phyloP scores from a whole-genome alignment of 306 rosid species.

The Dryas octopetala region DNA sequence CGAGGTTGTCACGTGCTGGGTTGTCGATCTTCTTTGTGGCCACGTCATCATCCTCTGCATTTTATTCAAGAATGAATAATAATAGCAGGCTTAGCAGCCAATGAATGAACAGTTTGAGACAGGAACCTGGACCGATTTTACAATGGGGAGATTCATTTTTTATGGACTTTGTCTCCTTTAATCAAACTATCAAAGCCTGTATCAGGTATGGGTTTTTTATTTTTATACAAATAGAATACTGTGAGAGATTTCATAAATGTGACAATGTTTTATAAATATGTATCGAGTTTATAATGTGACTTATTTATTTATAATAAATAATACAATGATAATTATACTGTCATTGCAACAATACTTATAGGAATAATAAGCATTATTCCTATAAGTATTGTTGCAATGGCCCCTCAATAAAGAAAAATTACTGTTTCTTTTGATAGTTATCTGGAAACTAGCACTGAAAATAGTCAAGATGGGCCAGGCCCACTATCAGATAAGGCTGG shows the following conservation, averaged over 20 bases:
- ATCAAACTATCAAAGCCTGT: background rate
- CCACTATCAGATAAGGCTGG: background rate
- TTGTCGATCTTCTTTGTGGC: slow-evolving; percentile 36
- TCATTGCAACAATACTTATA: no score
- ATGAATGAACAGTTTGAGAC: slow-evolving; percentile 24
- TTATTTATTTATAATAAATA: no score
- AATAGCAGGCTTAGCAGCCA: background rate
- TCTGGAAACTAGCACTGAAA: background rate
- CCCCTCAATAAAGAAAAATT: background rate
- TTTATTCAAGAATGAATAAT: background rate
- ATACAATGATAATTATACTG: no score
- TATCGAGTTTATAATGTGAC: no score
- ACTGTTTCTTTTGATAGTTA: background rate
- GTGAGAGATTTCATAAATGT: no score
- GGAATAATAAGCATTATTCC: no score
- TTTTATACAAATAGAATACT: background rate
- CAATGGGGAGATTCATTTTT: background rate
- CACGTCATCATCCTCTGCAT: slow-evolving; percentile 12
- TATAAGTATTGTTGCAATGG: background rate
- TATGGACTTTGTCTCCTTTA: slow-evolving; percentile 13
- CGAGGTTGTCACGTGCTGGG: slow-evolving; percentile 52
- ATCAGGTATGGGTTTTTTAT: background rate
- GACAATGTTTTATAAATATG: no score
- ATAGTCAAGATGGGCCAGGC: background rate
- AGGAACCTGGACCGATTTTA: slow-evolving; percentile 18